A percentile compares a stretch with the other conserved stretches of the same genome.
These are phyloP conservation scores for Butyriboletus loyo DNA, from an alignment of 768 basidiomycete species.

Conservation along the genomic window DNA sequence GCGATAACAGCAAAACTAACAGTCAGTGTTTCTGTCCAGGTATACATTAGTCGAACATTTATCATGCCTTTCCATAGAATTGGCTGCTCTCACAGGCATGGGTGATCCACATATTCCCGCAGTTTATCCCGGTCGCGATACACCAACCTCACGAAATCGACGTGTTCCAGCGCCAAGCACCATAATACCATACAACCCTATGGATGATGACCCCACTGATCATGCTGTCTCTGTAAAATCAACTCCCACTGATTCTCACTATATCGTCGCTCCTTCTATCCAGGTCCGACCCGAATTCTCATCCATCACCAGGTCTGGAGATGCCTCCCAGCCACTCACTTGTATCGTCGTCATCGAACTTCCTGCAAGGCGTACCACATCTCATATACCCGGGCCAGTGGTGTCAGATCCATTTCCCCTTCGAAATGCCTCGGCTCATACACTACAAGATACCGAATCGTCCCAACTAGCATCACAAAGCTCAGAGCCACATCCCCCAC, in stretches of 20 bases:
- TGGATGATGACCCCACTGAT: slow-evolving; percentile 85
- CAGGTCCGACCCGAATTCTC: slow-evolving; percentile 92
- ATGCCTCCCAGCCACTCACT: slow-evolving; percentile 79
- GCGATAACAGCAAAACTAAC: slow-evolving; percentile 78
- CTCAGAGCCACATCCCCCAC: slow-evolving; percentile 17
- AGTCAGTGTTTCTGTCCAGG: slow-evolving; percentile 52
- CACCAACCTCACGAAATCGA: slow-evolving; percentile 36
- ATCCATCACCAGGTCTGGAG: slow-evolving; percentile 66
- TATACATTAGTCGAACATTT: background rate
- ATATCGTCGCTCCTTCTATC: slow-evolving; percentile 89
- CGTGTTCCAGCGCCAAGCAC: slow-evolving; percentile 23
- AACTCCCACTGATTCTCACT: slow-evolving; percentile 47
- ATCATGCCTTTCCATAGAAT: slow-evolving; percentile 53
- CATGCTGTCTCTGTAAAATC: slow-evolving; percentile 50
- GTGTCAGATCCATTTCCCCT: slow-evolving; percentile 44
- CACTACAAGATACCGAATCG: slow-evolving; percentile 23
- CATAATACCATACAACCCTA: slow-evolving; percentile 53
- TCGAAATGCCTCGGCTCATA: slow-evolving; percentile 25
- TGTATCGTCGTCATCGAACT: slow-evolving; percentile 94
- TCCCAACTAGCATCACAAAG: slow-evolving; percentile 8
- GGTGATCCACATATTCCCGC: slow-evolving; percentile 54
- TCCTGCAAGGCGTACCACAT: slow-evolving; percentile 62
- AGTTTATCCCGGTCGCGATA: slow-evolving; percentile 70
- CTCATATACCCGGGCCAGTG: slow-evolving; percentile 53
- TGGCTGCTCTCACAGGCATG: slow-evolving; percentile 92